A percentile compares a stretch with the other conserved stretches of the same genome.
These are phyloP conservation scores for Saccharomyces hybrid DNA, from an alignment of 1,139 yeast species.

Conservation along the genomic window DNA sequence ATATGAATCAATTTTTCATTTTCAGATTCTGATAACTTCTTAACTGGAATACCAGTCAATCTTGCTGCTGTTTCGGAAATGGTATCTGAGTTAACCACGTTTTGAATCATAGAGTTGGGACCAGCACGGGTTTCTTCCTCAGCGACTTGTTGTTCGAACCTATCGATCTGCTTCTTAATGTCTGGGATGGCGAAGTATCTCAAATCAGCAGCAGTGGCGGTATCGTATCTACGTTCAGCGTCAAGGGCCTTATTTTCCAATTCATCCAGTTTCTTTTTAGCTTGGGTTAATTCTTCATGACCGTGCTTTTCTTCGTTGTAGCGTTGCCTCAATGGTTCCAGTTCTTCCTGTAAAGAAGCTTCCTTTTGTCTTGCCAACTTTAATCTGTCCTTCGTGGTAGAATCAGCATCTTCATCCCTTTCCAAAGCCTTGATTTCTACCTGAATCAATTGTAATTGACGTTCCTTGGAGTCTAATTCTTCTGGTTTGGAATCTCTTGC, in stretches of 20 bases:
- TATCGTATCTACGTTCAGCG: conserved; percentile 95
- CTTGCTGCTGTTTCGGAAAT: conserved; percentile 97
- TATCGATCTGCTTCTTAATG: conserved; percentile 64
- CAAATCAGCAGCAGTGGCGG: conserved; percentile 93
- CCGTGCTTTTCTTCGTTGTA: conserved; percentile 86
- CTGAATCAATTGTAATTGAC: conserved; percentile 82
- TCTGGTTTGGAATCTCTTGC: conserved; percentile 98
- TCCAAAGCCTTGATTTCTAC: conserved; percentile 96
- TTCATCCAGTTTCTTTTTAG: conserved; percentile 87
- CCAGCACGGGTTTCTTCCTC: conserved; percentile 65
- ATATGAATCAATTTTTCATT: conserved; percentile 86
- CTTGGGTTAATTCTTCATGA: conserved; percentile 80
- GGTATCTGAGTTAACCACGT: conserved; percentile 87
- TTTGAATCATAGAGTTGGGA: conserved; percentile 62
- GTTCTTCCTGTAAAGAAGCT: conserved; percentile 77
- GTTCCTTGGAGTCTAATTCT: conserved; percentile 86
- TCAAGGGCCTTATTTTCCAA: conserved; percentile 87
- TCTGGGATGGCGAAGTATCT: conserved; percentile 97
- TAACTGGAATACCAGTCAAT: conserved; percentile 93
- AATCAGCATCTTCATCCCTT: conserved; percentile 89
- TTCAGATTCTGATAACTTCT: conserved; percentile 90
- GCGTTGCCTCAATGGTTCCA: conserved; percentile 79
- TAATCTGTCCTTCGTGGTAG: conserved; percentile 79
- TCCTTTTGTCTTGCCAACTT: conserved; percentile 67
- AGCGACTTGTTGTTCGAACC: conserved; percentile 66